Conservation (phyloP, 805 yeast species). For the Ogataea naganishii region DNA sequence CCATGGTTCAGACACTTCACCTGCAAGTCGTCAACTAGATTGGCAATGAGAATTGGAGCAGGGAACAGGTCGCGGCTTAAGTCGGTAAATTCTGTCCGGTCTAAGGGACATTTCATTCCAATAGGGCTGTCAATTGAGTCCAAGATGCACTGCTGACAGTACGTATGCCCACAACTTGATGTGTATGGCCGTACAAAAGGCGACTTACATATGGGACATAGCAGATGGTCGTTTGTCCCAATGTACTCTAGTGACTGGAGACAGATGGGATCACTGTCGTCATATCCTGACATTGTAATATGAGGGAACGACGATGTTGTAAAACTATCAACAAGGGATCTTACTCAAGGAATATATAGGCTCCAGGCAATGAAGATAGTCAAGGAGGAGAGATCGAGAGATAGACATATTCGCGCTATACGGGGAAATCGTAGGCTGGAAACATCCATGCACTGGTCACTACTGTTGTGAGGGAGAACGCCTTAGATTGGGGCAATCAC, state of each 20-base stretch:
- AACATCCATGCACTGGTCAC: too few relatives aligned
- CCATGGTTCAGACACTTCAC: conserved; percentile 44
- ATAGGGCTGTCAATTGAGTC: conserved; percentile 33
- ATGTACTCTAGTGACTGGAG: conserved; percentile 16
- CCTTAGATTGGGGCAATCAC: too few relatives aligned
- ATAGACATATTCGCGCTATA: too few relatives aligned
- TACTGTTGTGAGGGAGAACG: too few relatives aligned
- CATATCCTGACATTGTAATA: too few relatives aligned
- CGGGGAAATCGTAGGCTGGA: too few relatives aligned
- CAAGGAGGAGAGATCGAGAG: too few relatives aligned
- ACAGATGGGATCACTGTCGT: too few relatives aligned
- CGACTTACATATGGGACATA: conserved; percentile 60
- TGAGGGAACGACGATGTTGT: too few relatives aligned
- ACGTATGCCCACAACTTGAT: conserved; percentile 62
- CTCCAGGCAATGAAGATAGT: too few relatives aligned
- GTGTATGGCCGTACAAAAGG: conserved; percentile 55
- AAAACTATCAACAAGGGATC: too few relatives aligned
- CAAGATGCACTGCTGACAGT: conserved; percentile 46
- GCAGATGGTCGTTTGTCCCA: conserved; percentile 21
- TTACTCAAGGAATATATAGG: too few relatives aligned
- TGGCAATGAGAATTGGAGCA: conserved; percentile 51
- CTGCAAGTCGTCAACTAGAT: conserved; percentile 50
- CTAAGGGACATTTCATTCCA: conserved; percentile 47
- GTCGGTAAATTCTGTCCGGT: conserved; percentile 30
- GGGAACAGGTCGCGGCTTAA: conserved; percentile 27